These are phyloP conservation scores for Lipomyces oligophaga DNA, from an alignment of 805 yeast species.

Conservation along the genomic window DNA sequence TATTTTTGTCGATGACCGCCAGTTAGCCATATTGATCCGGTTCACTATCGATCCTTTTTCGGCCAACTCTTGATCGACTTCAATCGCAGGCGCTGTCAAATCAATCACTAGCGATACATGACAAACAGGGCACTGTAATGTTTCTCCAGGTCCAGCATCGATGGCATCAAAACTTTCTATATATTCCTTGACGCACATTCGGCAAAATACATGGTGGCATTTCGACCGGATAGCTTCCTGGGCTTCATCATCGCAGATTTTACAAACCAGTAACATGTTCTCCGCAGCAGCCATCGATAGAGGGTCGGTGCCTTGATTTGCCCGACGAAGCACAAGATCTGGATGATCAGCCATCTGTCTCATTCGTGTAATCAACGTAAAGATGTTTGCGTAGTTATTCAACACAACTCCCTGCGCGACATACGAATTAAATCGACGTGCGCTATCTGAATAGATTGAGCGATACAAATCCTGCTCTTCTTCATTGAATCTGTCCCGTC, in stretches of 20 bases:
- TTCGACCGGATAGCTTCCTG: conserved; percentile 94
- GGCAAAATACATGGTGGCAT: conserved; percentile 90
- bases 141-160: conserved; percentile 40
- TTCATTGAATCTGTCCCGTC: conserved; percentile 83
- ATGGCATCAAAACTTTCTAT: conserved; percentile 63
- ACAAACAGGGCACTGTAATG: conserved; percentile 89
- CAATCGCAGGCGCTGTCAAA: conserved; percentile 74
- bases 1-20: conserved; percentile 94
- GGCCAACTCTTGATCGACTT: conserved; percentile 53
- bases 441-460: conserved; percentile 79
- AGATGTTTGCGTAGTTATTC: conserved; percentile 94
- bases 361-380: conserved; percentile 94
- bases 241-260: conserved; percentile 94
- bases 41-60: conserved; percentile 70
- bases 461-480: conserved; percentile 92
- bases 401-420: conserved; percentile 96
- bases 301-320: too few species aligned
- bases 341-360: conserved; percentile 98
- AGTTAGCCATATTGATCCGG: conserved; percentile 73
- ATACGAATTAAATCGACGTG: conserved; percentile 82
- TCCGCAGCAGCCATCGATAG: conserved; percentile 48
- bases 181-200: conserved; percentile 88
- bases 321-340: conserved; percentile 77
- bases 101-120: conserved; percentile 91
- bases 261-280: conserved; percentile 67